phyloP scores from a whole-genome alignment of 2,329 filamentous ascomycete genomes.

The Fusarium poae region DNA sequence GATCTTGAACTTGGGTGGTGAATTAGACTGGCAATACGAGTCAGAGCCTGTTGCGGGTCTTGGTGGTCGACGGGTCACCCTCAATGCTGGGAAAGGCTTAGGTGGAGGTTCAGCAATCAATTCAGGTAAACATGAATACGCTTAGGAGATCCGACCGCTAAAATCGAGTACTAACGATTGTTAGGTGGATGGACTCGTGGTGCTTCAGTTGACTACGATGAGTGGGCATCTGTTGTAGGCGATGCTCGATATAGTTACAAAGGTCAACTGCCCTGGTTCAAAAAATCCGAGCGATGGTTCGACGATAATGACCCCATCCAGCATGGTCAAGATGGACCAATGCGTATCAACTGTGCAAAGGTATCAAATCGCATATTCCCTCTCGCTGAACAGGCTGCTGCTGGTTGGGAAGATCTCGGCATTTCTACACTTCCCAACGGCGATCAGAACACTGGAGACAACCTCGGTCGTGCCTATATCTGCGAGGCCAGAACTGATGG shows the following conservation, averaged over 20 bases:
- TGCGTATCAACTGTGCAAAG: slow-evolving; percentile 50
- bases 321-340: slow-evolving; percentile 56
- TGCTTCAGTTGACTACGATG: slow-evolving; percentile 59
- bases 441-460: slow-evolving; percentile 48
- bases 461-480: slow-evolving; percentile 53
- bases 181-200: slow-evolving; percentile 59
- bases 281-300: slow-evolving; percentile 55
- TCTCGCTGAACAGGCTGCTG: slow-evolving; percentile 52
- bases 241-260: slow-evolving; percentile 62
- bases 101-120: slow-evolving; percentile 59
- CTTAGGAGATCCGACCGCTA: rapidly evolving
- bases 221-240: slow-evolving; percentile 54
- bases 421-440: slow-evolving; percentile 46
- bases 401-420: slow-evolving; percentile 59
- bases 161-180: not conserved
- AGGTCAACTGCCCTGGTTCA: slow-evolving; percentile 61
- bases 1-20: slow-evolving; percentile 47
- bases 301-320: slow-evolving; percentile 51
- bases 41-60: slow-evolving; percentile 50
- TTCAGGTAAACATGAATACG: slow-evolving; percentile 42
- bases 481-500: slow-evolving; percentile 47
- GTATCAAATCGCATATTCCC: slow-evolving; percentile 55
- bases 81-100: slow-evolving; percentile 56
- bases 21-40: slow-evolving; percentile 55
- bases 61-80: slow-evolving; percentile 42